Base-by-base conservation (phyloP, 2,329 filamentous ascomycete species). In the Talaromyces piceae region DNA sequence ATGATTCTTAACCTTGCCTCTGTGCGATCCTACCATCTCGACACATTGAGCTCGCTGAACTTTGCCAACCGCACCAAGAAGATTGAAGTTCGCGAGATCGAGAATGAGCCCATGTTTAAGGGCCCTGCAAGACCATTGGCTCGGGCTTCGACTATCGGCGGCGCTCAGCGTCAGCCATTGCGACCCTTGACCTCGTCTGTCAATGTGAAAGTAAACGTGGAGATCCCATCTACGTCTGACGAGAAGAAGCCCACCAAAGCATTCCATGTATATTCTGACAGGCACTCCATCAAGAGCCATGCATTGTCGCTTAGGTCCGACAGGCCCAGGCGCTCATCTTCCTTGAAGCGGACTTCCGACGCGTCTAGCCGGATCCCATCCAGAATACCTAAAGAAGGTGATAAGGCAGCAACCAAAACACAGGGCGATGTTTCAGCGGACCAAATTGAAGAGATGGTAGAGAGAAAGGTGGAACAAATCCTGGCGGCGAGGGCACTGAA, bases 1-100 rank as follows among this genome's bases (percentile, higher is more conserved):
- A 97, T 97, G 93, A 93, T 97, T 53, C 77, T 97, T 31, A 97
- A 97, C 63, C 79, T 97, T 2, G 88, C 91, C 0, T 91, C 93
- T 0, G 78, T 94, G n/a, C 83, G 88, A 56, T 90, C 88, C 59
- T 97, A 95, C 65, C 91, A 97, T 63, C 78, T 95, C 33, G 91
- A 97, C 66, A 96, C 91, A 0, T 77, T 96, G 5, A 95, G 88
- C 69, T 95, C 91, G 56, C 74, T 97, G 49, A 96, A 95, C 64
- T 93, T 97, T 63, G 93, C 91, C 62, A 96, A 93, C 47, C 81
- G 91, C 9, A 94, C 91, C 22, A 96, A 96, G 75, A 89, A 94
- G 63, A 96, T 97, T 59, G 91, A 97, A 67, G 86, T 95, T 9
- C 85, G 89, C 47, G 93, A 97, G 67, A 88, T 95, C 52, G 91